Percentiles rank a stretch among this genome's conserved stretches.
Conservation (phyloP, 2,329 filamentous ascomycete genomes). For the Fusarium sp. region DNA sequence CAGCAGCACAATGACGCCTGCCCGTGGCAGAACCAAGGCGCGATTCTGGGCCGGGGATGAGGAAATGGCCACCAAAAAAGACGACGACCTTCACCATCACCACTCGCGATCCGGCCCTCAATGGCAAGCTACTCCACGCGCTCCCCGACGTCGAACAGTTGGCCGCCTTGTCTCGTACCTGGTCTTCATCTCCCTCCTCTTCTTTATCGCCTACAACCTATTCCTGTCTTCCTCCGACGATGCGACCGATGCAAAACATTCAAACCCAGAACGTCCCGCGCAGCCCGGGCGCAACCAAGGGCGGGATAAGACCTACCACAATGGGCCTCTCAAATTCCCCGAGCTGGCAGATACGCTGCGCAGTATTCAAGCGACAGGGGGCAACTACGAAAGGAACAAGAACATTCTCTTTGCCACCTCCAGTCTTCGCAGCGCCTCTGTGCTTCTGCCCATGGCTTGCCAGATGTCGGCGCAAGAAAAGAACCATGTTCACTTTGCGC, state of each 20-base stretch:
- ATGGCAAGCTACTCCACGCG: conserved; percentile 54
- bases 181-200: conserved; percentile 64
- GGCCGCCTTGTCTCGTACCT: conserved; percentile 63
- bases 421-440: conserved; percentile 75
- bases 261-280: conserved; percentile 13
- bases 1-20: conserved; percentile 50
- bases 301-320: conserved; percentile 60
- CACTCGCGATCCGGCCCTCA: conserved; percentile 43
- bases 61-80: conserved; percentile 65
- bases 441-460: conserved; percentile 83
- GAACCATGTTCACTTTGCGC: conserved; percentile 82
- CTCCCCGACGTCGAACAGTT: conserved; percentile 61
- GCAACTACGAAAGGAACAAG: conserved; percentile 62
- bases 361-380: conserved; percentile 63
- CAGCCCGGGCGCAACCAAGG: conserved; percentile 13
- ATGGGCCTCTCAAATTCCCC: conserved; percentile 75
- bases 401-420: conserved; percentile 84
- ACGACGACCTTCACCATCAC: conserved; percentile 60
- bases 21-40: conserved; percentile 45
- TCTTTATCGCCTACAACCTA: conserved; percentile 53
- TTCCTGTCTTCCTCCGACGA: conserved; percentile 56
- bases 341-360: conserved; percentile 71
- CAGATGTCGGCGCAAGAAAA: conserved; percentile 76
- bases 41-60: conserved; percentile 61
- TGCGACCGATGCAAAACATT: conserved; percentile 6